Percentiles rank a stretch among this genome's conserved stretches.
Evolutionary conservation across 2,329 filamentous ascomycete species (phyloP).

Genomic region (Fusarium algeriense): DNA sequence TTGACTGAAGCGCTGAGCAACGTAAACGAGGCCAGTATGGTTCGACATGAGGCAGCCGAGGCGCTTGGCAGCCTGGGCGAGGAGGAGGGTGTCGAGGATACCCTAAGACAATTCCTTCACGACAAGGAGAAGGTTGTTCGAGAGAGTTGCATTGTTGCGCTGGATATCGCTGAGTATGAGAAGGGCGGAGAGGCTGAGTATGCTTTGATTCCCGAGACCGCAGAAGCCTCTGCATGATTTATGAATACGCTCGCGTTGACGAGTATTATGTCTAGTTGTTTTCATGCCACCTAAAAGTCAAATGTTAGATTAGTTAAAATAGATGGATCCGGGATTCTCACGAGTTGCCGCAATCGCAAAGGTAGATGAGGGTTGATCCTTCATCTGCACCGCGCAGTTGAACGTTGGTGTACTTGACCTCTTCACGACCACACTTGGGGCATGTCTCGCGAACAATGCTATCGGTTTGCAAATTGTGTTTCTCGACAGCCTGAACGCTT

Average conservation of each 20-base stretch:
- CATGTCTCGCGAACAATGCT: constrained; percentile 77
- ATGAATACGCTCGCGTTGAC: constrained; percentile 30
- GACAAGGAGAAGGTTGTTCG: constrained; percentile 94
- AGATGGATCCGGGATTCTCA: constrained; percentile 55
- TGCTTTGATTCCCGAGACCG: constrained; percentile 82
- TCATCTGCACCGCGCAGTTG: constrained; percentile 95
- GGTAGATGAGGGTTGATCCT: constrained; percentile 92
- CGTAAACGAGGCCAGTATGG: constrained; percentile 89
- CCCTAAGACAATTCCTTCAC: constrained; percentile 83
- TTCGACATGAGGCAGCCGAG: constrained; percentile 96
- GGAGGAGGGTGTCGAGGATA: constrained; percentile 91
- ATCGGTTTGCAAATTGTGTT: constrained; percentile 81
- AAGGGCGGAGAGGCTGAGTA: constrained; percentile 90
- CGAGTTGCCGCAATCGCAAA: constrained; percentile 88
- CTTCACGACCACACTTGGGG: constrained; percentile 81
- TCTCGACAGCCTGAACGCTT: constrained; percentile 84
- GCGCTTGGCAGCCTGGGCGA: constrained; percentile 94
- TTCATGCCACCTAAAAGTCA: constrained; percentile 62
- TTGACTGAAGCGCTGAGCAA: constrained; percentile 84
- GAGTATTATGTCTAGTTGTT: constrained; percentile 64
- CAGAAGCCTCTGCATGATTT: constrained; percentile 56
- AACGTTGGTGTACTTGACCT: constrained; percentile 86
- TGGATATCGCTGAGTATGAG: constrained; percentile 99
- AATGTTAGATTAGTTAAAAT: constrained; percentile 44
- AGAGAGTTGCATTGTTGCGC: constrained; percentile 92